Conservation (phyloP, 306 rosid genomes). For the Glycine tomentella region DNA sequence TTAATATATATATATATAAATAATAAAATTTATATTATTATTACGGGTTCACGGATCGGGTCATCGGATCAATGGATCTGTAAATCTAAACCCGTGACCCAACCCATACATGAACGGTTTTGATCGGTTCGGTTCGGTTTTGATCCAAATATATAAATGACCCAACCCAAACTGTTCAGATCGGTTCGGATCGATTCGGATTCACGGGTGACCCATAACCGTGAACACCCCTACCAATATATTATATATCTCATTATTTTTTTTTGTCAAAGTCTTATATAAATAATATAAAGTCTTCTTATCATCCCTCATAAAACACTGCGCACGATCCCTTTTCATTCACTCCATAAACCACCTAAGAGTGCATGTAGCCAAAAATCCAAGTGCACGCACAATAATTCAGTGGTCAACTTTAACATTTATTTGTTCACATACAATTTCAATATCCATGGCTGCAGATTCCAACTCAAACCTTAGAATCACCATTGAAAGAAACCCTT, state of each 20-base stretch:
- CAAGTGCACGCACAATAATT: not conserved
- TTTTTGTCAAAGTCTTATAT: slow-evolving; percentile 16
- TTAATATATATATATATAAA: too few species aligned
- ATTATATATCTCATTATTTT: slow-evolving; percentile 19
- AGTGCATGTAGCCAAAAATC: slow-evolving; percentile 45
- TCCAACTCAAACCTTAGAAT: slow-evolving; percentile 65
- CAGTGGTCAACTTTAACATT: not conserved
- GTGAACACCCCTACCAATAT: too few species aligned
- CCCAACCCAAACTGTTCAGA: too few species aligned
- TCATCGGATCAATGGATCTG: too few species aligned
- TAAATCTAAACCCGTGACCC: too few species aligned
- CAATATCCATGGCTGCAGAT: slow-evolving; percentile 71
- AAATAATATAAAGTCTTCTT: slow-evolving; percentile 31
- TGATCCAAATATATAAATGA: too few species aligned
- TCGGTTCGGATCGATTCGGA: too few species aligned
- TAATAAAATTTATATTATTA: too few species aligned
- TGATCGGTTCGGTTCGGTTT: too few species aligned
- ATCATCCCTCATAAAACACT: slow-evolving; percentile 31
- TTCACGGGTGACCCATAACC: too few species aligned
- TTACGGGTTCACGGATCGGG: too few species aligned
- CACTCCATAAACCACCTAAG: slow-evolving; percentile 37
- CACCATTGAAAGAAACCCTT: slow-evolving; percentile 78
- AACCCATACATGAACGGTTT: too few species aligned
- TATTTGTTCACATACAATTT: not conserved
- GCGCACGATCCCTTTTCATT: slow-evolving; percentile 47